Evolutionary conservation across 2,329 filamentous ascomycete genomes (phyloP).

Genomic region (Trichoderma sp.): DNA sequence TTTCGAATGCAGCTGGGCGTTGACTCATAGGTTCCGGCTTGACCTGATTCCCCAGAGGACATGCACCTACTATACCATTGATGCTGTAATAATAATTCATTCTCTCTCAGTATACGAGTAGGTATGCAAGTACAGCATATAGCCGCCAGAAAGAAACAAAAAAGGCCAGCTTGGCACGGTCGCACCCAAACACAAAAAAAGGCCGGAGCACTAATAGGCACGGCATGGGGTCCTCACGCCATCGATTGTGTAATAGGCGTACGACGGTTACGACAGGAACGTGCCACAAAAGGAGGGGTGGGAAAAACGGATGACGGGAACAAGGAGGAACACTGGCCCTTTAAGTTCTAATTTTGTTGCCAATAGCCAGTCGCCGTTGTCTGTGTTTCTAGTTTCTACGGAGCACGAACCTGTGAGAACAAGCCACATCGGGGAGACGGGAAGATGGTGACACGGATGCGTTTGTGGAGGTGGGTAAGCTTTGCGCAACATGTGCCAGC

Average conservation of each 20-base stretch:
- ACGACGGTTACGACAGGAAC: slow-evolving; percentile 21
- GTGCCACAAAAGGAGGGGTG: slow-evolving; percentile 15
- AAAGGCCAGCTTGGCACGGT: background rate
- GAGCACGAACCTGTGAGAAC: background rate
- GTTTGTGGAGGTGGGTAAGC: slow-evolving; percentile 18
- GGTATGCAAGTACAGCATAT: background rate
- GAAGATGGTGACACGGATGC: background rate
- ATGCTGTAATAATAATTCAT: background rate
- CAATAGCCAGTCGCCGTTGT: background rate
- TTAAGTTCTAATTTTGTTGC: background rate
- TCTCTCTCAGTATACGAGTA: too few species aligned
- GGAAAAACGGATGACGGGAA: slow-evolving; percentile 9
- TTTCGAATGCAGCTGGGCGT: background rate
- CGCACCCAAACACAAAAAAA: background rate
- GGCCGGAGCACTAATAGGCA: background rate
- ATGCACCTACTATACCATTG: background rate
- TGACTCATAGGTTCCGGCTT: background rate
- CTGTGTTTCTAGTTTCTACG: background rate
- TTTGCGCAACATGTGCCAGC: slow-evolving; percentile 7
- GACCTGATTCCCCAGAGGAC: background rate
- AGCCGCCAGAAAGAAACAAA: background rate
- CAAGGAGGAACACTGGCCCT: background rate
- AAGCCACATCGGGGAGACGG: slow-evolving; percentile 12
- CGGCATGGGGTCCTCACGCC: slow-evolving; percentile 21
- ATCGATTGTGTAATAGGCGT: slow-evolving; percentile 23